Evolutionary conservation across 1,139 yeast genomes (phyloP), one percentile per base, ranked within the genome.

Genomic region (Saccharomyces hybrid): DNA sequence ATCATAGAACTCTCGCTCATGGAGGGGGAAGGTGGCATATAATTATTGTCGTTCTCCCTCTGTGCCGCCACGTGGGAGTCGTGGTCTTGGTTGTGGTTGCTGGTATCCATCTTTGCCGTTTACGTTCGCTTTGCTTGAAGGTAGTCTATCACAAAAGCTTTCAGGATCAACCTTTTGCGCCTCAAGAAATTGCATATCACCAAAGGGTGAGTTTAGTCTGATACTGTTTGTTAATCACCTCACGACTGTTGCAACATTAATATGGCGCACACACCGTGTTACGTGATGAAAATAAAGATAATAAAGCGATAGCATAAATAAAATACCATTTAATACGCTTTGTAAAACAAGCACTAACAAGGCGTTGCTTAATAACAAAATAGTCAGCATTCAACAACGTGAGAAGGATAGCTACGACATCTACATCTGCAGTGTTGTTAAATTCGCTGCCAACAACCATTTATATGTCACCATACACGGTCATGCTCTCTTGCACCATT

Each of bases 1-100:
- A 83, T 83, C 56, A 73, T 42, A 23, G 69, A 61, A 20, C 44
- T 52, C 49, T 34, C 57, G 48, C 16, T 47, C 53, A 20, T 52
- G 20, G 47, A 26, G 14, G 23, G 38, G 20, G 14, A 23, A 31
- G 34, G 32, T 42, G n/a, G 28, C 27, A 25, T 29, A 44, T 28
- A 32, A 14, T 46, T 46, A 42, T n/a, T 23, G 29, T 47, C 42
- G 25, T 14, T 16, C 27, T 29, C 44, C 34, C 20, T 31, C 32
- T 38, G 44, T 16, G 13, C 25, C 20, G 44, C 44, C 25, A 16
- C 25, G 44, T 38, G 44, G 44, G 44, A 4, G 44, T 11, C 26
- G n/a, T 38, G 25, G 11, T 38, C 44, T 2, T 20, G 25, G 25
- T 16, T 38, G 11, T 20, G 4, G 44, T 38, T 38, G 44, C 44